These are phyloP conservation scores for Thalia dealbata DNA, from an alignment of 176 grass and related monocot species.

Conservation along the genomic window DNA sequence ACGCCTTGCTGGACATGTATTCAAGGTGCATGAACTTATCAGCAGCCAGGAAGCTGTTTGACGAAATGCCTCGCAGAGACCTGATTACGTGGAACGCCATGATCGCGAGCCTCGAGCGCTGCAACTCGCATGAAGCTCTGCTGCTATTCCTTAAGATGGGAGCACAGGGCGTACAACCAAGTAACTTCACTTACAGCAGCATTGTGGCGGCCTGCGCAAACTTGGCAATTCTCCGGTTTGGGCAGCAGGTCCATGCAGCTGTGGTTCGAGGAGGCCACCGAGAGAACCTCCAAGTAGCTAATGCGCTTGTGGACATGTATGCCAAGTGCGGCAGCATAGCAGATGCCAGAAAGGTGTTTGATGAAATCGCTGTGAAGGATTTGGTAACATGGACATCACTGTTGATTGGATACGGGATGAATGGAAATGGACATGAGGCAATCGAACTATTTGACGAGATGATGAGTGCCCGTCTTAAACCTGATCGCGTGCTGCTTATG, in stretches of 20 bases:
- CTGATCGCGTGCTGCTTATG: constrained; percentile 40
- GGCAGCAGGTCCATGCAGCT: constrained; percentile 42
- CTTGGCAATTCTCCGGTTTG: constrained; percentile 33
- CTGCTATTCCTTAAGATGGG: constrained; percentile 36
- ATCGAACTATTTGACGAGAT: constrained; percentile 41
- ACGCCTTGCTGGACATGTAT: constrained; percentile 52
- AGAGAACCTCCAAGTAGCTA: constrained; percentile 32
- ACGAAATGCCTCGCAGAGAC: constrained; percentile 33
- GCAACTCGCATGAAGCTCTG: constrained; percentile 32
- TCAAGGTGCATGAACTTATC: constrained; percentile 28
- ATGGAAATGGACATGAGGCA: constrained; percentile 29
- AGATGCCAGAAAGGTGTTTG: constrained; percentile 35
- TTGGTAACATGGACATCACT: constrained; percentile 51
- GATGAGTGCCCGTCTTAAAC: constrained; percentile 23
- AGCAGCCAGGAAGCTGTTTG: constrained; percentile 33
- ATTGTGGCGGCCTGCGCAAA: constrained; percentile 42
- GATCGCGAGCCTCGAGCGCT: constrained; percentile 33
- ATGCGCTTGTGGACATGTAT: constrained; percentile 53
- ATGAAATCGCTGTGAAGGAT: constrained; percentile 29
- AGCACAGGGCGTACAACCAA: constrained; percentile 8
- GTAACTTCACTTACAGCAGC: constrained; percentile 41
- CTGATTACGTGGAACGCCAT: constrained; percentile 52
- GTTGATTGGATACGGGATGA: constrained; percentile 43
- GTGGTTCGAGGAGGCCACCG: constrained; percentile 28
- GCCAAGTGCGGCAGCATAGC: constrained; percentile 40